A percentile compares a stretch with the other conserved stretches of the same genome.
phyloP scores from a whole-genome alignment of 352 stramenopile genomes.

The Halophytophthora polymorphica region DNA sequence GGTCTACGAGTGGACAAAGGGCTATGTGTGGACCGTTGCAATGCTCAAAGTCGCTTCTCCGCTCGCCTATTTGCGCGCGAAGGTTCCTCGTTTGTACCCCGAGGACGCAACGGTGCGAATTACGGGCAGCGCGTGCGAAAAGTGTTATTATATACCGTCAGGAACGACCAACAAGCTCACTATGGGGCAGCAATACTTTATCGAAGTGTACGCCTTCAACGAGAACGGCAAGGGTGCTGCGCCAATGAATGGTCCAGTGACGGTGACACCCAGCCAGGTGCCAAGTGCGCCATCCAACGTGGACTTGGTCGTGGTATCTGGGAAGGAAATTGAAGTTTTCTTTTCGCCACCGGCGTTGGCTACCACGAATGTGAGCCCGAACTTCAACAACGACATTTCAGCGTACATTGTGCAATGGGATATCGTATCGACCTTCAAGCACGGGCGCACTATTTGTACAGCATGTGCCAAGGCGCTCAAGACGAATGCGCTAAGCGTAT shows the following conservation, averaged over 20 bases:
- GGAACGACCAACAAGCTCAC: constrained; percentile 50
- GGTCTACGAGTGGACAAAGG: constrained; percentile 72
- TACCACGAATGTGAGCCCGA: constrained; percentile 49
- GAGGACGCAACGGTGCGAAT: constrained; percentile 38
- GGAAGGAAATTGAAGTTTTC: constrained; percentile 84
- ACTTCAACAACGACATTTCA: constrained; percentile 84
- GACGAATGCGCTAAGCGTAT: constrained; percentile 32
- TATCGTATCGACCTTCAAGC: constrained; percentile 56
- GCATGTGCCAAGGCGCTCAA: constrained; percentile 46
- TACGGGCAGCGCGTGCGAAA: constrained; percentile 38
- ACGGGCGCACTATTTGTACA: constrained; percentile 47
- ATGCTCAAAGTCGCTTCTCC: constrained; percentile 45
- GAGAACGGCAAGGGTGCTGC: constrained; percentile 58
- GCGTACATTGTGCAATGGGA: constrained; percentile 91
- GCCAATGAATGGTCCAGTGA: constrained; percentile 24
- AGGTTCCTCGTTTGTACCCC: constrained; percentile 55
- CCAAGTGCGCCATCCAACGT: constrained; percentile 88
- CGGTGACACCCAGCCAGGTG: constrained; percentile 75
- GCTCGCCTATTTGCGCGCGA: constrained; percentile 44
- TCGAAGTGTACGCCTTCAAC: constrained; percentile 80
- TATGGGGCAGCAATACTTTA: constrained; percentile 69
- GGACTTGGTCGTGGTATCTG: constrained; percentile 84
- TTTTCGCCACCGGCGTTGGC: constrained; percentile 78
- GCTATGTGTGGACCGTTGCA: constrained; percentile 59
- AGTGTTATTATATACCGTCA: constrained; percentile 69